These are phyloP conservation scores for Prosopis cineraria DNA, from an alignment of 306 rosid genomes.

Conservation along the genomic window DNA sequence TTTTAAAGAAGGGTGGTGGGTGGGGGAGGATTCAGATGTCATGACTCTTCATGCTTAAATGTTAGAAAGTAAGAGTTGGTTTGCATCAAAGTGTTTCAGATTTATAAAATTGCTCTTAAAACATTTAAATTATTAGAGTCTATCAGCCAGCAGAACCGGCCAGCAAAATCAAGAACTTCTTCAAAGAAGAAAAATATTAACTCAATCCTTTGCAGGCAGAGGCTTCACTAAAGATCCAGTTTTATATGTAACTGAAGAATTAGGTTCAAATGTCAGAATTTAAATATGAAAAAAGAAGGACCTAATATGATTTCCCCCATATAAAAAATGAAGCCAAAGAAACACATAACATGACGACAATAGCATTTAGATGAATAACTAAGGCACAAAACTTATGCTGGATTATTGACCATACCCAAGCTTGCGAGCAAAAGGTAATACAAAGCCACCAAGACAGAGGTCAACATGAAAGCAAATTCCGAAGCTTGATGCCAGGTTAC, in stretches of 20 bases:
- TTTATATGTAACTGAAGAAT: not conserved
- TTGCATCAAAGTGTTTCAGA: not conserved
- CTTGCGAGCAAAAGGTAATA: constrained; percentile 84
- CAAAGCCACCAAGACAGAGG: constrained; percentile 96
- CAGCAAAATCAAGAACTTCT: not conserved
- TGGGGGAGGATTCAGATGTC: not conserved
- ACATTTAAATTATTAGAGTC: not conserved
- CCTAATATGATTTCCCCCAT: not conserved
- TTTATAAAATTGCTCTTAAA: not conserved
- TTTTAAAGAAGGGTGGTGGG: not conserved
- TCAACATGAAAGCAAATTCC: constrained; percentile 93
- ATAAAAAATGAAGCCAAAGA: not conserved
- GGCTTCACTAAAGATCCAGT: not conserved
- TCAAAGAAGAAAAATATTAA: not conserved
- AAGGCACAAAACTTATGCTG: constrained; percentile 32
- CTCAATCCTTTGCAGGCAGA: not conserved
- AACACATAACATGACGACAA: constrained; percentile 5
- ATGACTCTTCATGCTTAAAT: not conserved
- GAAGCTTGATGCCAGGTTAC: constrained; percentile 75
- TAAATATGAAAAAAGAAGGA: constrained; percentile 10
- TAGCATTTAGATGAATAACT: constrained; percentile 20
- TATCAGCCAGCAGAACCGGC: not conserved
- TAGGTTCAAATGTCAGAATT: not conserved
- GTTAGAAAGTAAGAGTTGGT: not conserved
- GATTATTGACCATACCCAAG: constrained; percentile 67